A percentile compares a stretch with the other conserved stretches of the same genome.
These are phyloP conservation scores for Pseudonitzschia multistriata DNA, from an alignment of 108 stramenopile species.

Conservation along the genomic window DNA sequence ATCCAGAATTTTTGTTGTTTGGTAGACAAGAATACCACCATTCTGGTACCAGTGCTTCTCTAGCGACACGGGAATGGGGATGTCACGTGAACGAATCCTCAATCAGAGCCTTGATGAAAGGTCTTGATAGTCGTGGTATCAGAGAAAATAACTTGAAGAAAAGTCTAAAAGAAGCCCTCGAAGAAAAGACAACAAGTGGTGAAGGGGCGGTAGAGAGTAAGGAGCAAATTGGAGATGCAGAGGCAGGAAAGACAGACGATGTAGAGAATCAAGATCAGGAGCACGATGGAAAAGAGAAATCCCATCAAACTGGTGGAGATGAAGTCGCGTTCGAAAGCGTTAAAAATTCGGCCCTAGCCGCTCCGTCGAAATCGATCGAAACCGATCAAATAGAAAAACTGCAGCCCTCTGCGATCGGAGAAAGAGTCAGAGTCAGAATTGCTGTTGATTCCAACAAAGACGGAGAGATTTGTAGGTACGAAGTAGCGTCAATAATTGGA, in stretches of 20 bases:
- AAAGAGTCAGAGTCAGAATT: conserved; percentile 58
- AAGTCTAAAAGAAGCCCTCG: conserved; percentile 71
- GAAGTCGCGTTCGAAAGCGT: not conserved
- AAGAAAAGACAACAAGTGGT: conserved; percentile 40
- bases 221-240: conserved; percentile 1
- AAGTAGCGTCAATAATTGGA: conserved; percentile 57
- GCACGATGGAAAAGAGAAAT: conserved; percentile 38
- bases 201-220: conserved; percentile 20
- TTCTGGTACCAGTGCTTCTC: conserved; percentile 45
- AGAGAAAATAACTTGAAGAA: conserved; percentile 67
- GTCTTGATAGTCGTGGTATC: conserved; percentile 61
- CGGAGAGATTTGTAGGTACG: conserved; percentile 61
- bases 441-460: conserved; percentile 57
- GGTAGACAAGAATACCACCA: conserved; percentile 73
- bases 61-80: conserved; percentile 69
- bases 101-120: conserved; percentile 63
- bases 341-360: conserved; percentile 14
- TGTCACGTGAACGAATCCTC: conserved; percentile 77
- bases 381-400: conserved; percentile 31
- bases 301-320: conserved; percentile 11
- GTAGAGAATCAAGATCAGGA: conserved; percentile 27
- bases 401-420: conserved; percentile 59
- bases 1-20: conserved; percentile 49
- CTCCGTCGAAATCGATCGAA: conserved; percentile 16
- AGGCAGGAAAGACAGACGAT: conserved; percentile 25